These are phyloP conservation scores for Suillus cothurnatus DNA, from an alignment of 768 basidiomycete species.

Conservation along the genomic window DNA sequence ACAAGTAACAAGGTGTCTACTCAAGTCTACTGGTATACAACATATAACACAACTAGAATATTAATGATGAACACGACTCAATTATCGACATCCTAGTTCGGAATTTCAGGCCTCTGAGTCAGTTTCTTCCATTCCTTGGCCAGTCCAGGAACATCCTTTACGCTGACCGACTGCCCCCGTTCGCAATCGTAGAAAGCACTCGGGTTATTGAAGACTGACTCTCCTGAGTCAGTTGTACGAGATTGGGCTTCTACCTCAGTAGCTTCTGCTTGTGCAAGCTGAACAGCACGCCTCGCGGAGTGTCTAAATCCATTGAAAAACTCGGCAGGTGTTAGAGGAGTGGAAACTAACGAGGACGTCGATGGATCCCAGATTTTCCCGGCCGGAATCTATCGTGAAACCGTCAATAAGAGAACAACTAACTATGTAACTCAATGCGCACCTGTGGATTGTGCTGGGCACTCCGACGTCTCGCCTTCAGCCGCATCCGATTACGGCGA, in stretches of 20 bases:
- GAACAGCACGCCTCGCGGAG: background rate
- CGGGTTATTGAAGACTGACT: background rate
- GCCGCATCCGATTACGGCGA: conserved; percentile 20
- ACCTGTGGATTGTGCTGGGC: conserved; percentile 1
- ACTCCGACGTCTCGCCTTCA: conserved; percentile 17
- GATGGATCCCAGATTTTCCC: background rate
- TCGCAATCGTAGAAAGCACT: background rate
- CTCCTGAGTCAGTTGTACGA: background rate
- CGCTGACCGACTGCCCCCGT: background rate
- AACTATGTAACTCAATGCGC: background rate
- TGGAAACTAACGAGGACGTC: background rate
- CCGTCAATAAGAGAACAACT: background rate
- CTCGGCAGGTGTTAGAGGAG: background rate
- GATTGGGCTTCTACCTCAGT: background rate
- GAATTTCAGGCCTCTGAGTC: conserved; percentile 18
- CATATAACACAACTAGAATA: too few species aligned
- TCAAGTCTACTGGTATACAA: background rate
- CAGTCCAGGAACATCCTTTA: background rate
- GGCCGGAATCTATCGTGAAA: background rate
- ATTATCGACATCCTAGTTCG: conserved; percentile 28
- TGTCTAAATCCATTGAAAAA: background rate
- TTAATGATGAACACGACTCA: background rate
- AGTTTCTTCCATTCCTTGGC: conserved; percentile 25
- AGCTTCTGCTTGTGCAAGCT: background rate
- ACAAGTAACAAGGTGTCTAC: too few species aligned